Base-by-base conservation (phyloP, 257 asterid genomes). In the Capsicum baccatum region DNA sequence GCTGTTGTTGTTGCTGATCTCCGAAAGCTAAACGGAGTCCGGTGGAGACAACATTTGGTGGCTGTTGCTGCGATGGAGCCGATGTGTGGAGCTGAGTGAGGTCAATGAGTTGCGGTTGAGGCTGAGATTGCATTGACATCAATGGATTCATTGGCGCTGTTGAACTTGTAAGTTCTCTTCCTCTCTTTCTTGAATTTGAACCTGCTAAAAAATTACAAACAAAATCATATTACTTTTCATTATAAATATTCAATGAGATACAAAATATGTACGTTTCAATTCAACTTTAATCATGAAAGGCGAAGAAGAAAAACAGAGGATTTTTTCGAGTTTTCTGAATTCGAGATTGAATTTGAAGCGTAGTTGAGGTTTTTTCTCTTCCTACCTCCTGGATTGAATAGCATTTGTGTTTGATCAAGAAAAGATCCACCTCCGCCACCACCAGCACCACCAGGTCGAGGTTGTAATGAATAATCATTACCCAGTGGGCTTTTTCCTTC, bases 1-100 rank as follows among this genome's bases (percentile, higher is more conserved):
- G 86, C 13, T 60, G 83, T 15, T 82, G 86, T 15, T 87, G 87
- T 6, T 84, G 80, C 13, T 76, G 81, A 47, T 76, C 88, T 6
- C 89, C 91, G 10, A 86, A 89, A 11, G 92, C 84, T 48, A 90
- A 69, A 39, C 89, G 89, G 17, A 90, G 93, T 57, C 93, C 91
- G 37, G 91, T 89, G 62, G 89, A 86, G 10, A 89, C 90, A 12
- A 83, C 88, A 70, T 89, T 85, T 6, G 83, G 87, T 10, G 83
- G 89, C 1, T 21, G 79, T 42, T 69, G 81, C 62, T 74, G 81
- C 1, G 47, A 74, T 21, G 63, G 26, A 26, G 85, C 68, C 33
- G 85, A 82, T 8, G 88, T 59, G 11, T 84, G 88, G 35, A 86
- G 88, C 64, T 86, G 89, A 73, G 87, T 54, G 68, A 87, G 88